Evolutionary conservation across 306 rosid genomes (phyloP), one percentile per base, ranked within the genome.

Genomic region (Carpinus fangiana): DNA sequence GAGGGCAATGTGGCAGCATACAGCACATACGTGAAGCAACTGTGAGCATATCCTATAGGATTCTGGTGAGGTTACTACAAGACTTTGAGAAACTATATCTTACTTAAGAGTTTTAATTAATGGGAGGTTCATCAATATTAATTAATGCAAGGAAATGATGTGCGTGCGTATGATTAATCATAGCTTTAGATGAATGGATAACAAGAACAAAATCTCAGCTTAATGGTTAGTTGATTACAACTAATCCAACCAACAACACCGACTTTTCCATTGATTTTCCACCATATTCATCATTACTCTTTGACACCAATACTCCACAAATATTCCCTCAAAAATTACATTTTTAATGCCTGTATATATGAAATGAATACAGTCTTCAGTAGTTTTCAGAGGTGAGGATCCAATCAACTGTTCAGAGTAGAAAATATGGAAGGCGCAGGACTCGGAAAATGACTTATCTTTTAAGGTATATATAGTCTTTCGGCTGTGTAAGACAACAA

Each of bases 1-100:
- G 51, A 26, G 76, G 50, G 81, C 50, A 81, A 85, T 83, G 91
- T 88, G 89, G 88, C 86, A 73, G 9, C 74, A 1, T 81, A 43
- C 17, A n/a, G 72, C 67, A 60, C 85, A 78, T 51, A 78, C 12
- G n/a, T 41, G 45, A 41, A 41, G 45, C 45, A 41, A 41, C 6
- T 31, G 2, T 31, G 34, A 31, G 34, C 34, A 31, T 31, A 31
- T 31, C 34, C 2, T 31, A 31, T 2, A 31, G 34, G 34, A 31
- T 31, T 31, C 34, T 31, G 34, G 34, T 2, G 34, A 2, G 34
- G 2, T 31, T 31, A 31, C 34, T 31, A 31, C 34, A 31, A 2
- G 34, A 31, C 34, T 31, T 8, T 47, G 51, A 47, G 51, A 47
- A 47, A 47, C 6, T 38, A 38, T 38, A 38, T 38, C 4, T 38